Evolutionary conservation across 345 rosid species (phyloP).

Genomic region (Rhodamnia rubescens): DNA sequence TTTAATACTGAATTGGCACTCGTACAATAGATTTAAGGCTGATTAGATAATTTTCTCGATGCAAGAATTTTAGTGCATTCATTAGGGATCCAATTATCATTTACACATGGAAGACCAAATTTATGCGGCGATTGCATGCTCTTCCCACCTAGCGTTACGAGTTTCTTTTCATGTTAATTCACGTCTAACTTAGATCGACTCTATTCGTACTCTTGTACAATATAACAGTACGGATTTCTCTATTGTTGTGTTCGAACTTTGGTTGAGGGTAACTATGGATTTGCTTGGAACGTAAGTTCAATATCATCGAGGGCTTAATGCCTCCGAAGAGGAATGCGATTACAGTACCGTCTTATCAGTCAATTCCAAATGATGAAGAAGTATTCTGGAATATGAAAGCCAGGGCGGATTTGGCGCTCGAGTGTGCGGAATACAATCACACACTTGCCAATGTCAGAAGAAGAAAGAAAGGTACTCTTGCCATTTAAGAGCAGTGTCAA

Average conservation of each 20-base stretch:
- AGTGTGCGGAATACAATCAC: not conserved
- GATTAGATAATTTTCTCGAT: too few species aligned
- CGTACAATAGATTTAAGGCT: not conserved
- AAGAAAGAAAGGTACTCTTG: not conserved
- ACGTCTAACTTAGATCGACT: not conserved
- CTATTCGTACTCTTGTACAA: not conserved
- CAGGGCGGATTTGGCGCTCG: too few species aligned
- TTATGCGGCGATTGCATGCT: not conserved
- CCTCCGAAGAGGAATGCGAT: not conserved
- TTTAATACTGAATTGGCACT: not conserved
- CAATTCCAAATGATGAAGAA: not conserved
- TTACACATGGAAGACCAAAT: not conserved
- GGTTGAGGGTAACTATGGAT: not conserved
- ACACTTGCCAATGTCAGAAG: not conserved
- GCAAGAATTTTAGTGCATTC: not conserved
- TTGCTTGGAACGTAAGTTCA: not conserved
- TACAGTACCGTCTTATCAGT: not conserved
- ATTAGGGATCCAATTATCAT: not conserved
- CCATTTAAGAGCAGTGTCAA: not conserved
- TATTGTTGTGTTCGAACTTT: not conserved
- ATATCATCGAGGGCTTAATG: too few species aligned
- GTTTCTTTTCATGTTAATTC: too few species aligned
- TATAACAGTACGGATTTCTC: not conserved
- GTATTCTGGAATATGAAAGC: too few species aligned
- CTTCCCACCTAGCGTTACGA: not conserved